Evolutionary conservation across 805 yeast genomes (phyloP), one percentile per base, ranked within the genome.

Genomic region (Myxozyma monticola): DNA sequence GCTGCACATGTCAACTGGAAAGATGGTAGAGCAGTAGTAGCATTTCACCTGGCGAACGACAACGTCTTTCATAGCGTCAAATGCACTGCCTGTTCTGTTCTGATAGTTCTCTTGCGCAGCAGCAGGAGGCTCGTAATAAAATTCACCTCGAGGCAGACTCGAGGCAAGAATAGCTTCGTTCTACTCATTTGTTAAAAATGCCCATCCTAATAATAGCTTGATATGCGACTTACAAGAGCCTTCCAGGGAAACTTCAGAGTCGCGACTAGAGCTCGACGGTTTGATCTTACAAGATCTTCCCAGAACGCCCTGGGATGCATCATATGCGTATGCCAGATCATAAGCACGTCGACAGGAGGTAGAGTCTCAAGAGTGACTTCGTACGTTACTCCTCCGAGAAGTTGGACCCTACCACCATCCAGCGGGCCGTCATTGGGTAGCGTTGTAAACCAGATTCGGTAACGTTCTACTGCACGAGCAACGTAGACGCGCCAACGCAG

Each of bases 261-360:
- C 14, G 7, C 20, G 22, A 29, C 42, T 4, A 37, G 10, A 4
- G 40, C 46, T n/a, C 36, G 48, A 10, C 48, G 20, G 12, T 29
- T 22, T 1, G 44, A n/a, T 10, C 54, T 34, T 17, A 38, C 26
- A 24, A 57, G 50, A 36, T 60, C 63, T 22, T 56, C 59, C 42
- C 59, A 43, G 37, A 47, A 59, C 15, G 48, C 47, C 14, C 48
- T 37, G n/a, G 63, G 63, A 45, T 59, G 59, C 44, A 59, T 45
- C 53, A 59, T 42, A 30, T 51, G 60, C 2, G 62, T 44, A 40
- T 60, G 63, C 62, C 62, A 60, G 12, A 60, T 51, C 63, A 60
- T 60, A 17, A 60, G 48, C 28, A 60, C 59, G 38, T 60, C 63
- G 7, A 57, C 7, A 1, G 62, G 62, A 22, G 62, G 60, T 37